Conservation (phyloP, 805 yeast genomes). For the Alloascoidea africana region DNA sequence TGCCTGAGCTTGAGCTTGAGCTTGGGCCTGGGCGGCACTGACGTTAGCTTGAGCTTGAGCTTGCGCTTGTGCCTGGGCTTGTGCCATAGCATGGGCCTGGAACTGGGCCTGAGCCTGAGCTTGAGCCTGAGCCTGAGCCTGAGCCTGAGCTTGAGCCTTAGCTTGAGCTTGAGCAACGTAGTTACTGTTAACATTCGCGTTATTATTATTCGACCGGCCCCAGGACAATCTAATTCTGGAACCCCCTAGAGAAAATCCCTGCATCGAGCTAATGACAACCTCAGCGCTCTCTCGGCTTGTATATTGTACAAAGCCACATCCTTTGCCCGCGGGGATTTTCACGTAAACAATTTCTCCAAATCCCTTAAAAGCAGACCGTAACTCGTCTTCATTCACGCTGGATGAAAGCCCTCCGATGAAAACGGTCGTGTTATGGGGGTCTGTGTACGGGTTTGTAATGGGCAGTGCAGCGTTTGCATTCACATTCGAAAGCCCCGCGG, state of each 20-base stretch:
- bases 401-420: slow-evolving; percentile 52
- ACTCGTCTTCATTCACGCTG: slow-evolving; percentile 42
- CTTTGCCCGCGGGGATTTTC: slow-evolving; percentile 66
- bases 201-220: slow-evolving; percentile 37
- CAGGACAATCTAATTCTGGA: slow-evolving; percentile 73
- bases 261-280: slow-evolving; percentile 73
- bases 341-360: slow-evolving; percentile 70
- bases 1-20: neutral
- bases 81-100: neutral
- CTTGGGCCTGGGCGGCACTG: neutral
- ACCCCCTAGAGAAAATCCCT: slow-evolving; percentile 79
- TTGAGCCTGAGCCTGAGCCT: neutral
- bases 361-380: slow-evolving; percentile 40
- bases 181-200: neutral
- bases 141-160: neutral
- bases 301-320: slow-evolving; percentile 83
- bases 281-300: slow-evolving; percentile 72
- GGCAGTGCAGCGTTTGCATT: neutral
- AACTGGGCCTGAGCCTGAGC: neutral
- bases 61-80: neutral
- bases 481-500: no score
- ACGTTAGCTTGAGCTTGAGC: neutral
- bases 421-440: slow-evolving; percentile 69
- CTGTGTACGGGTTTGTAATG: slow-evolving; percentile 42
- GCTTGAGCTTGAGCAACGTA: neutral